These are phyloP conservation scores for Penicillium hesseltinei DNA, from an alignment of 2,329 filamentous ascomycete genomes.

Conservation along the genomic window DNA sequence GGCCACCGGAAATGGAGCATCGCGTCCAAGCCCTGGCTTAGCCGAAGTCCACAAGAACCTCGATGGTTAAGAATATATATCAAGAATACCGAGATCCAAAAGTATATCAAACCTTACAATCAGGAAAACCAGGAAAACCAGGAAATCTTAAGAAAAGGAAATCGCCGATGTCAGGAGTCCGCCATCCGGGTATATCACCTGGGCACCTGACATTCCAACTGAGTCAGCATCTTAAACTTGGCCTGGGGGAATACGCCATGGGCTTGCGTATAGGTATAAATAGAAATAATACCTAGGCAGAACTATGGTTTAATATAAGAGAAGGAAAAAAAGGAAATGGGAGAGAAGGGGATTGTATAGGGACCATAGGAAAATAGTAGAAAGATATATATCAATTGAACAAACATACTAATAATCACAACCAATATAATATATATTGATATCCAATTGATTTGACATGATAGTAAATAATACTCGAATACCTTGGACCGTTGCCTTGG, in stretches of 20 bases:
- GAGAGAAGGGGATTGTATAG: not conserved
- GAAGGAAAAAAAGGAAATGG: not conserved
- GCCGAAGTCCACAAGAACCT: slow-evolving; percentile 1
- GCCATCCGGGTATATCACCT: too few relatives aligned
- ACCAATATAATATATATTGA: too few relatives aligned
- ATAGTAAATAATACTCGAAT: too few relatives aligned
- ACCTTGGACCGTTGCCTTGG: too few relatives aligned
- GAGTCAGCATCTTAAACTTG: not conserved
- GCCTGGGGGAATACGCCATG: not conserved
- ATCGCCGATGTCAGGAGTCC: not conserved
- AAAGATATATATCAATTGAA: not conserved
- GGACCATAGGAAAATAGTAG: too few relatives aligned
- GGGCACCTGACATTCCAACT: slow-evolving; percentile 1
- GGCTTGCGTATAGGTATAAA: not conserved
- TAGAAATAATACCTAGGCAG: not conserved
- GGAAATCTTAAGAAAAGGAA: not conserved
- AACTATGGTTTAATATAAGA: not conserved
- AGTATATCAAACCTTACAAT: not conserved
- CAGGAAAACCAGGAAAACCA: too few relatives aligned
- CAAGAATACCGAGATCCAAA: not conserved
- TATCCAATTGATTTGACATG: too few relatives aligned
- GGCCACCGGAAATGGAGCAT: slow-evolving; percentile 1
- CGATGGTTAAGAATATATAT: not conserved
- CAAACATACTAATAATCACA: too few relatives aligned
- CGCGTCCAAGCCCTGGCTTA: slow-evolving; percentile 10